phyloP scores from a whole-genome alignment of 1,139 yeast species.

The Chernovozyma sophiae-reginae region DNA sequence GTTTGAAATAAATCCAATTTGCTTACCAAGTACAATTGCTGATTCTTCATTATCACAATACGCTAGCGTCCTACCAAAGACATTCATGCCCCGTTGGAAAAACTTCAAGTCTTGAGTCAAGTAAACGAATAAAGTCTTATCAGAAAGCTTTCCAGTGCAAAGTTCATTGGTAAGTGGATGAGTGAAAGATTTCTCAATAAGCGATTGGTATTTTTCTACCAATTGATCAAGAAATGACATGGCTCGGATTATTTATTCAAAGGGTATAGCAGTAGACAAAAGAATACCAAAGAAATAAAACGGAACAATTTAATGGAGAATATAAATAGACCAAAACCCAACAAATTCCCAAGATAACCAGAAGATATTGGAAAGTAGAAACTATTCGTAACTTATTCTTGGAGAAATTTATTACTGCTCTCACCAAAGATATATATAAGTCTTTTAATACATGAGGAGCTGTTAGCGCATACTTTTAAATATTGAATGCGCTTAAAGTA shows the following conservation, averaged over 20 bases:
- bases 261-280: too few relatives aligned
- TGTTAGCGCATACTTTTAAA: too few relatives aligned
- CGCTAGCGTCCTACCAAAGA: conserved; percentile 44
- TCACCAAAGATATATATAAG: too few relatives aligned
- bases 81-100: conserved; percentile 39
- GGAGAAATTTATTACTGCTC: too few relatives aligned
- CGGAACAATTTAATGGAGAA: too few relatives aligned
- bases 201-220: conserved; percentile 18
- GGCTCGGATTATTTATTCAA: not conserved
- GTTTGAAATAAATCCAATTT: conserved; percentile 46
- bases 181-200: conserved; percentile 27
- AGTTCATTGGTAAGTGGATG: conserved; percentile 45
- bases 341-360: too few relatives aligned
- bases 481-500: too few relatives aligned
- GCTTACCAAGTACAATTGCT: conserved; percentile 40
- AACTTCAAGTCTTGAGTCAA: conserved; percentile 47
- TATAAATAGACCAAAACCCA: too few relatives aligned
- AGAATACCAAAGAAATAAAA: too few relatives aligned
- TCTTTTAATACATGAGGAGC: too few relatives aligned
- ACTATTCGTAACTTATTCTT: too few relatives aligned
- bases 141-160: conserved; percentile 43
- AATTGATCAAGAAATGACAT: conserved; percentile 14
- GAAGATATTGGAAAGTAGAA: too few relatives aligned
- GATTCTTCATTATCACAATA: conserved; percentile 37
- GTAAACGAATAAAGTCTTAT: conserved; percentile 39